These are phyloP conservation scores for Epichloe elymi DNA, from an alignment of 2,329 filamentous ascomycete species.

Conservation along the genomic window DNA sequence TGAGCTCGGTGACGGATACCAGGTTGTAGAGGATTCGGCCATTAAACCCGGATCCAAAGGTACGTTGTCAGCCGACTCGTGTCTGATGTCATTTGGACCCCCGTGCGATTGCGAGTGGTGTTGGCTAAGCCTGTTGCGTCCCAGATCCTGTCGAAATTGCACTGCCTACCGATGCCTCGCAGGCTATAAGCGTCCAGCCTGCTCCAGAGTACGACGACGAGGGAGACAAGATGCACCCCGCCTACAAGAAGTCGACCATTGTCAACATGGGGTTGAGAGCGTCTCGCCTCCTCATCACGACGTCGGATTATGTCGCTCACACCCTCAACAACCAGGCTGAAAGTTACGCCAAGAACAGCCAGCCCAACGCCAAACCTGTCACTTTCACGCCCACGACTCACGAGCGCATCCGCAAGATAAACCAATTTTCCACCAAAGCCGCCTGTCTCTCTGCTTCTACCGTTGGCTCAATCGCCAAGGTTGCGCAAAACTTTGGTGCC, in stretches of 20 bases:
- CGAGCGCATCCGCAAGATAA: slow-evolving; percentile 74
- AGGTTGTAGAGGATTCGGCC: slow-evolving; percentile 62
- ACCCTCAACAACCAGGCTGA: slow-evolving; percentile 67
- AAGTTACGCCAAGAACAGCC: slow-evolving; percentile 65
- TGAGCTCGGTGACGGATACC: slow-evolving; percentile 71
- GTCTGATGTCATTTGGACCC: background rate
- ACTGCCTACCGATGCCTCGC: slow-evolving; percentile 52
- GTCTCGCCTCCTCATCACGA: slow-evolving; percentile 83
- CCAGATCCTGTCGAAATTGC: slow-evolving; percentile 66
- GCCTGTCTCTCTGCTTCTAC: slow-evolving; percentile 75
- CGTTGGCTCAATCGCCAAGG: slow-evolving; percentile 66
- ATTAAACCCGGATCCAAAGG: slow-evolving; percentile 85
- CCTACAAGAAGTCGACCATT: slow-evolving; percentile 77
- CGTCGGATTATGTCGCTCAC: slow-evolving; percentile 66
- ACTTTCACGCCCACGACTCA: slow-evolving; percentile 81
- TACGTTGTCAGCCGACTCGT: slow-evolving; percentile 24
- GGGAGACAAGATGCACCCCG: slow-evolving; percentile 52
- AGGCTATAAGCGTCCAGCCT: slow-evolving; percentile 53
- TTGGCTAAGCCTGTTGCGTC: background rate
- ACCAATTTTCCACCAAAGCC: slow-evolving; percentile 69
- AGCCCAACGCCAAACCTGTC: slow-evolving; percentile 66
- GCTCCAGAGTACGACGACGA: slow-evolving; percentile 50
- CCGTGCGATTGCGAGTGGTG: no score
- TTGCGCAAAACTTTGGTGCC: slow-evolving; percentile 85
- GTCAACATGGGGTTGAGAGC: slow-evolving; percentile 80